A percentile compares a stretch with the other conserved stretches of the same genome.
Evolutionary conservation across 2,329 filamentous ascomycete genomes (phyloP).

Genomic region (Aurifilum marmelostoma): DNA sequence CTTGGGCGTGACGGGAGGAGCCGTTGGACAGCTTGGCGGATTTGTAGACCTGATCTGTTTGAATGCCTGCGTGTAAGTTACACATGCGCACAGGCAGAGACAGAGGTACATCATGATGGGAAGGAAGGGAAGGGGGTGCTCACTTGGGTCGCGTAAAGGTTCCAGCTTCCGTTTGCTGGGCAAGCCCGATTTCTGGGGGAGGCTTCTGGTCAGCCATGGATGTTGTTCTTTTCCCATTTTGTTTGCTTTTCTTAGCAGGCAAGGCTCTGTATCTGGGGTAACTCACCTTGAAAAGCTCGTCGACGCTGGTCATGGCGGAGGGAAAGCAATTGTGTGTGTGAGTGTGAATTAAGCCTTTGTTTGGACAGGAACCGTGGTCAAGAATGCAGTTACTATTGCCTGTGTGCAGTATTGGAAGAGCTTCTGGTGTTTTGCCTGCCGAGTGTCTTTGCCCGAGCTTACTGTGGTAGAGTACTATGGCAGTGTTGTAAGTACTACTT

Average conservation of each 20-base stretch:
- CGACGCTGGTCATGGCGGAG: conserved; percentile 56
- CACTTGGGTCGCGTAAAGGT: conserved; percentile 65
- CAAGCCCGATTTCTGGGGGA: conserved; percentile 46
- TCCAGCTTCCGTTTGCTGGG: conserved; percentile 67
- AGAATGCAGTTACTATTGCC: neutral
- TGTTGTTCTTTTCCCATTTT: too few species aligned
- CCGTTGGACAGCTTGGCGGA: conserved; percentile 57
- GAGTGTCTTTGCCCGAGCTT: neutral
- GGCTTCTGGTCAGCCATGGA: conserved; percentile 23
- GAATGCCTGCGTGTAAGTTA: neutral
- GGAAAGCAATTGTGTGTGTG: neutral
- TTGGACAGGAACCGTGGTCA: neutral
- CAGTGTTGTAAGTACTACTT: neutral
- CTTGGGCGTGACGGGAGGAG: conserved; percentile 48
- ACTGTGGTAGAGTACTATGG: neutral
- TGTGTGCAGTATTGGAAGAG: neutral
- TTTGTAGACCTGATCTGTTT: conserved; percentile 65
- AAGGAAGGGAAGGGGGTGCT: conserved; percentile 23
- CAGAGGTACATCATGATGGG: conserved; percentile 6
- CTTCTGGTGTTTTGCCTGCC: conserved; percentile 19
- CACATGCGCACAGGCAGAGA: neutral
- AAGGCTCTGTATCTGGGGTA: neutral
- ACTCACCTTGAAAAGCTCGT: conserved; percentile 61
- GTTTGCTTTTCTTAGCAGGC: neutral
- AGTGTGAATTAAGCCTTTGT: neutral